These are phyloP conservation scores for Agaricus bisporus DNA, from an alignment of 768 basidiomycete species.

Conservation along the genomic window DNA sequence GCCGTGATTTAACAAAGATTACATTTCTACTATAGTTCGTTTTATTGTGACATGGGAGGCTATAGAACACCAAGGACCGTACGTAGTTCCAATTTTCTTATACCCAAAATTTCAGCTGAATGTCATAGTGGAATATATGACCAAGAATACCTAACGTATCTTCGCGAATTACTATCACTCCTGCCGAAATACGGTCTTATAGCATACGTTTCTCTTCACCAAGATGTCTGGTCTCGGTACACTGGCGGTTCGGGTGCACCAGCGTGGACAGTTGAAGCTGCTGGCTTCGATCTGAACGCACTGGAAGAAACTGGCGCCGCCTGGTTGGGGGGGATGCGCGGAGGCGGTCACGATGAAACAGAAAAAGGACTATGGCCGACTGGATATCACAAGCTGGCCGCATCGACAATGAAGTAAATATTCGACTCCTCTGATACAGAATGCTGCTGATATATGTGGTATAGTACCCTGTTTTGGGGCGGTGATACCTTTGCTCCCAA, in stretches of 20 bases:
- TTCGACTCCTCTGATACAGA: neutral
- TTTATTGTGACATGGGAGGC: conserved; percentile 98
- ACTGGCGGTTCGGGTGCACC: conserved; percentile 95
- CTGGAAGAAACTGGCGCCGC: conserved; percentile 83
- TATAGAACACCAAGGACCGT: conserved; percentile 91
- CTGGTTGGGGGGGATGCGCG: conserved; percentile 76
- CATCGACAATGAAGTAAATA: conserved; percentile 85
- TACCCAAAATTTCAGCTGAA: conserved; percentile 1
- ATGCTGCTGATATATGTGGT: neutral
- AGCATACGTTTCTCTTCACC: conserved; percentile 80
- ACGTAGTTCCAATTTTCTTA: conserved; percentile 26
- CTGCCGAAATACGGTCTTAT: conserved; percentile 68
- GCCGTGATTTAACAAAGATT: neutral
- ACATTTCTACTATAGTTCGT: conserved; percentile 46
- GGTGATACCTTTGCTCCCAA: conserved; percentile 84
- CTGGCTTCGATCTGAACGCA: conserved; percentile 77
- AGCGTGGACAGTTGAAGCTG: conserved; percentile 86
- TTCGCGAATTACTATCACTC: conserved; percentile 60
- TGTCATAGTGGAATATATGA: conserved; percentile 74
- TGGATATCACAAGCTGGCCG: conserved; percentile 91
- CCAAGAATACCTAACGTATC: conserved; percentile 72
- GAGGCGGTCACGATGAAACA: conserved; percentile 67
- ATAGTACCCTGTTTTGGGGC: conserved; percentile 89
- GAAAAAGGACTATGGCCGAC: conserved; percentile 90
- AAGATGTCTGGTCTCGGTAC: conserved; percentile 95